phyloP scores from a whole-genome alignment of 768 basidiomycete genomes.

The Hygrophorus pudorinus region DNA sequence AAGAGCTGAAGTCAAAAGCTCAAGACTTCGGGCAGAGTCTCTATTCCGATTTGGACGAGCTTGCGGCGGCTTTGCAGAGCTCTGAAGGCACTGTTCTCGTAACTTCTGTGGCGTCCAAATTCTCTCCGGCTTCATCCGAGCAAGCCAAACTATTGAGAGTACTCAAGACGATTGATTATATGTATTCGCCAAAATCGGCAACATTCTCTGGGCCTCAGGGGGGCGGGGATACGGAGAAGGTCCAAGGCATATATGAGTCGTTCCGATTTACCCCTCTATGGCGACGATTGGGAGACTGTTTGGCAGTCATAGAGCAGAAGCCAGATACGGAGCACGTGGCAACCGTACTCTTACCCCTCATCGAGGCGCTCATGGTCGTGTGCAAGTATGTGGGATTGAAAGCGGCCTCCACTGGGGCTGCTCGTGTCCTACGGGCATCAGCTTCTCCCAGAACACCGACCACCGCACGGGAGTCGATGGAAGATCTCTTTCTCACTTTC shows the following conservation, averaged over 20 bases:
- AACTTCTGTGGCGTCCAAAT: conserved; percentile 71
- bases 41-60: conserved; percentile 66
- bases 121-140: conserved; percentile 87
- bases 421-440: conserved; percentile 50
- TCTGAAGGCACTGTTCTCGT: conserved; percentile 46
- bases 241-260: conserved; percentile 81
- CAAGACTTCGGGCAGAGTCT: conserved; percentile 80
- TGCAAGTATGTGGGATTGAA: conserved; percentile 88
- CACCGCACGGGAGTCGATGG: conserved; percentile 68
- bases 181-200: conserved; percentile 61
- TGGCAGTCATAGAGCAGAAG: conserved; percentile 72
- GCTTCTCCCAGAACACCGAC: conserved; percentile 62
- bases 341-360: conserved; percentile 85
- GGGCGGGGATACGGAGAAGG: conserved; percentile 63
- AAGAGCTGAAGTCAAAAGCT: conserved; percentile 78
- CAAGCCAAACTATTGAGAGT: conserved; percentile 96
- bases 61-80: conserved; percentile 52
- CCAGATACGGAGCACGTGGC: conserved; percentile 80
- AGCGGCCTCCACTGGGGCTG: conserved; percentile 29
- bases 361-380: conserved; percentile 96
- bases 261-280: conserved; percentile 88
- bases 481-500: conserved; percentile 87
- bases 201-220: conserved; percentile 20
- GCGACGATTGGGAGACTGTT: conserved; percentile 83
- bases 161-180: conserved; percentile 95